phyloP scores from a whole-genome alignment of 225 moss, liverwort and hornwort genomes.

The Neckera pumila region DNA sequence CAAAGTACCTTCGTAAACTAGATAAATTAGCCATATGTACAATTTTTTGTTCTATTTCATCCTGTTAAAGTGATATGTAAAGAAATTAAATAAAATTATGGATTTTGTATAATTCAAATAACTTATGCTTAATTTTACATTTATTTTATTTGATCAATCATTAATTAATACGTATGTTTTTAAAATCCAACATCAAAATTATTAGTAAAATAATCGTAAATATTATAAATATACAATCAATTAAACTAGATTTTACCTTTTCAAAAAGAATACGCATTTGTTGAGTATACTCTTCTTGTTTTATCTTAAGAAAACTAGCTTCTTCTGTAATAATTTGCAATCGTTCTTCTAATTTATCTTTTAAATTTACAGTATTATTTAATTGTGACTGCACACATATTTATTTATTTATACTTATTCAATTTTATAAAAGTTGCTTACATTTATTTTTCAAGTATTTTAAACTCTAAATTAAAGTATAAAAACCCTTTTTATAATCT shows the following conservation, averaged over 20 bases:
- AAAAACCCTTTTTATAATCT: too few relatives aligned
- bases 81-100: too few relatives aligned
- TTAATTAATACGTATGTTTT: neutral
- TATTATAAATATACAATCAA: too few relatives aligned
- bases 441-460: too few relatives aligned
- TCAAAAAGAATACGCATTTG: slow-evolving; percentile 46
- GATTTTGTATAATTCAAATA: neutral
- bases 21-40: slow-evolving; percentile 27
- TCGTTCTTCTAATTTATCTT: slow-evolving; percentile 55
- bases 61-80: neutral
- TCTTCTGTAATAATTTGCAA: slow-evolving; percentile 58
- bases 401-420: too few relatives aligned
- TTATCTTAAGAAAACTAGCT: slow-evolving; percentile 32
- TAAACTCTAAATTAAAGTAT: neutral
- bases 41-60: slow-evolving; percentile 51
- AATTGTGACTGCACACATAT: slow-evolving; percentile 40
- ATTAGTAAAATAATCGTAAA: neutral
- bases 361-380: slow-evolving; percentile 32
- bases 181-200: neutral
- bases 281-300: slow-evolving; percentile 54
- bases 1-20: slow-evolving; percentile 40
- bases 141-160: neutral
- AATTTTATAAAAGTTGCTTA: rapidly evolving
- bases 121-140: rapidly evolving
- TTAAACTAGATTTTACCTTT: slow-evolving; percentile 13